These are phyloP conservation scores for Coemansia sp. DNA, from an alignment of 192 early-diverging fungal genomes.

Conservation along the genomic window DNA sequence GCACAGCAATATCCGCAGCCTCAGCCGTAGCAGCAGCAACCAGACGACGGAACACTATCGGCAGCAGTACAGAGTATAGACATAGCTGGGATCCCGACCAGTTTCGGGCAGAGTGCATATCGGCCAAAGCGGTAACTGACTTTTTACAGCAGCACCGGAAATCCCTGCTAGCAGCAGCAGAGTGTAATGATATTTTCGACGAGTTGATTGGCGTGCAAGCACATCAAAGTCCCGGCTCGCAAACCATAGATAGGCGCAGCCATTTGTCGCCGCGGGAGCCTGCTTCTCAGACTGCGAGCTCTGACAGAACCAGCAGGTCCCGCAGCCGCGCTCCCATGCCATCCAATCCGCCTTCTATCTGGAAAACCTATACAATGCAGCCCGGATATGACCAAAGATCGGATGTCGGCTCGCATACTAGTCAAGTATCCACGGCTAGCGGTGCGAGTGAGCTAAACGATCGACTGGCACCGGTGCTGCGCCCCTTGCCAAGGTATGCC, in stretches of 20 bases:
- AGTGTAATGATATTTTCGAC: slow-evolving; percentile 38
- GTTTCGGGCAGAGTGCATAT: slow-evolving; percentile 7
- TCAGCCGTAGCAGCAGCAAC: neutral
- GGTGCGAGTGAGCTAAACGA: too few relatives aligned
- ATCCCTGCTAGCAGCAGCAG: slow-evolving; percentile 49
- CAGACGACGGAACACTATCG: slow-evolving; percentile 17
- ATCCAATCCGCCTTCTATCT: neutral
- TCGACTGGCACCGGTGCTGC: neutral
- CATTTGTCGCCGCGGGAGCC: too few relatives aligned
- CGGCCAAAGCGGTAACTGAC: slow-evolving; percentile 28
- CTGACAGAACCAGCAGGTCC: neutral
- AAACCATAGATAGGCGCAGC: neutral
- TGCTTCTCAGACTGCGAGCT: too few relatives aligned
- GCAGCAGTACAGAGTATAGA: slow-evolving; percentile 2
- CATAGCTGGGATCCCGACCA: slow-evolving; percentile 22
- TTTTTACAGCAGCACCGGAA: slow-evolving; percentile 43
- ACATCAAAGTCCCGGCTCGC: neutral
- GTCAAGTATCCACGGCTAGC: neutral
- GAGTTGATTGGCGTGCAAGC: slow-evolving; percentile 3
- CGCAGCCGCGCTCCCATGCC: neutral
- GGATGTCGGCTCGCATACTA: neutral
- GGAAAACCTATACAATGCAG: slow-evolving; percentile 9
- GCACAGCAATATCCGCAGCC: neutral
- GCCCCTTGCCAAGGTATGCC: neutral
- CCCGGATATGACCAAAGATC: neutral